Evolutionary conservation across 2,329 filamentous ascomycete genomes (phyloP), one percentile per base, ranked within the genome.

Genomic region (Fusarium avenaceum): DNA sequence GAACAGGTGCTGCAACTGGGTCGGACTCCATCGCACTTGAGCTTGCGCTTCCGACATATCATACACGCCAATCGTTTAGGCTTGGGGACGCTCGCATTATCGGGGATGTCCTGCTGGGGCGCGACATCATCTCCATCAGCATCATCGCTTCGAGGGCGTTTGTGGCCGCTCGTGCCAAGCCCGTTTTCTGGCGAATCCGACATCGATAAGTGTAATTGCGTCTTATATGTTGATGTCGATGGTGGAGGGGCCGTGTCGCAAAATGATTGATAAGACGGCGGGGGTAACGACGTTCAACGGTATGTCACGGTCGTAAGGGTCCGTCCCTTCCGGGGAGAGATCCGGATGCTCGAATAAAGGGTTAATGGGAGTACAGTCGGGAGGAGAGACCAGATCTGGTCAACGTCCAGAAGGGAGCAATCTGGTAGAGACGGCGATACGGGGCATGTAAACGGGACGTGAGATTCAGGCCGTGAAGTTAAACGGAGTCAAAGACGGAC

Each of bases 41-140:
- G 84, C 81, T 98, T 98, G 76, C 95, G 87, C 80, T 94, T 96
- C 74, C 95, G 87, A 77, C 96, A 99, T 66, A 98, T 90, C 76
- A 97, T 92, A 78, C 96, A 99, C 38, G 96, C 96, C 74, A 98
- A 92, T 71, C 95, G 89, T 84, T 98, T 98, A n/a, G 90, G 90
- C 74, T 92, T 92, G 49, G 92, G 90, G 22, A 93, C 84, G 72
- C 79, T 84, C 48, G 82, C 79, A 67, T 89, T 89, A 71, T 86
- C 85, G 64, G 79, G 77, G 42, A 80, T 75, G 63, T 83, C 82
- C 61, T 81, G 81, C 57, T 77, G 74, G 54, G 77, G 64, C 32
- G 70, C 65, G 57, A 75, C 70, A 63, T 76, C 72, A 61, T 80
- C 80, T 56, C 77, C 76, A 47, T 79, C 72, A 14, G 59, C 53